Base-by-base conservation (phyloP, 164 flowering plant genomes). In the Vitis cinerea region DNA sequence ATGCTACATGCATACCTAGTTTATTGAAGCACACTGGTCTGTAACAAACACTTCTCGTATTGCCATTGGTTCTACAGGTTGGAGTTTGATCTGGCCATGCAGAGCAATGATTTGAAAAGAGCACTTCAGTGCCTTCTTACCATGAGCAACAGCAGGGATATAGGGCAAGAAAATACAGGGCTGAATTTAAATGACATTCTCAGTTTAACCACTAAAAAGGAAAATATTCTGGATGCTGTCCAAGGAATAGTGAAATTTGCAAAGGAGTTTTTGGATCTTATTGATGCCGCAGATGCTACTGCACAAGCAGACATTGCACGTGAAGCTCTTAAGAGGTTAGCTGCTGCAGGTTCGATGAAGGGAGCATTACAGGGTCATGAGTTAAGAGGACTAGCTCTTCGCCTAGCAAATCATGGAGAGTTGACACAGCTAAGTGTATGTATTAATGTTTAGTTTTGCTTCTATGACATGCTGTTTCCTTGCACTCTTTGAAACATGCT, bases 251-350 rank as follows among this genome's bases (percentile, higher is more conserved):
- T 86, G 17, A 95, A 95, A 79, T 95, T 83, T 72, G 96, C 90
- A 0, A 90, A 87, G 77, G 97, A 91, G 70, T 93, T 93, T 81
- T 68, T 93, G 83, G 97, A 91, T 81, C 92, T 95, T 66, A 90
- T 93, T 73, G 99, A 95, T 86, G 98, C 99, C 65, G 99, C 99
- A 56, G 99, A 95, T 88, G 99, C 99, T 31, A 95, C 99, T 75
- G 99, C 81, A 64, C 98, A 93, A 79, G 83, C 83, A 77, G 98
- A 95, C 65, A 89, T 95, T 80, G 98, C 99, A 74, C 93, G 97
- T 2, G 99, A 91, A 78, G 99, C 98, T 76, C 89, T 93, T 16
- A 90, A 91, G 81, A 87, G 98, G 72, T 75, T 95, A 74, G 97
- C 98, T 74, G 91, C 94, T 75, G 94, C 98, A 51, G 97, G 94